phyloP scores from a whole-genome alignment of 345 rosid species.

The Eutrema japonicum region DNA sequence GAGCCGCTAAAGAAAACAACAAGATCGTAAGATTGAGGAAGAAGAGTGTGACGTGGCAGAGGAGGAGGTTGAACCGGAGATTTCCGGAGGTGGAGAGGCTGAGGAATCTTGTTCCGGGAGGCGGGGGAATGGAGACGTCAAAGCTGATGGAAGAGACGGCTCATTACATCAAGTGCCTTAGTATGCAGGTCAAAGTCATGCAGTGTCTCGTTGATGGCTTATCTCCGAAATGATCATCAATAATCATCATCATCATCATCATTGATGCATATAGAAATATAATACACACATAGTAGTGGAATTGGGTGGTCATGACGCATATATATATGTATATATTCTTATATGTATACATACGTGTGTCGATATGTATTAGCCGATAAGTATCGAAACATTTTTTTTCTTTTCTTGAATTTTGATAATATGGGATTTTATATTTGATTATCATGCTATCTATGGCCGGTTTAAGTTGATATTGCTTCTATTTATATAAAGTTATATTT shows the following conservation, averaged over 20 bases:
- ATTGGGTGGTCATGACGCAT: constrained; percentile 31
- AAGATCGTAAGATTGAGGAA: constrained; percentile 8
- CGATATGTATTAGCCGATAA: constrained; percentile 34
- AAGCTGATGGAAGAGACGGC: constrained; percentile 47
- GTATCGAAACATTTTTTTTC: neutral
- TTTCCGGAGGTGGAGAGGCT: constrained; percentile 28
- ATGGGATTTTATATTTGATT: constrained; percentile 16
- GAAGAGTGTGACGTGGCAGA: constrained; percentile 34
- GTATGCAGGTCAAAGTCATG: constrained; percentile 47
- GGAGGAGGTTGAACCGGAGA: constrained; percentile 21
- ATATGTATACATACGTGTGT: constrained; percentile 44
- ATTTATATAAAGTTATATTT: no score
- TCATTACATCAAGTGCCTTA: constrained; percentile 48
- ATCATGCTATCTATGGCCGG: constrained; percentile 24
- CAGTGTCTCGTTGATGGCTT: constrained; percentile 42
- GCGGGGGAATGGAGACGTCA: constrained; percentile 41
- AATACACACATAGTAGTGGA: constrained; percentile 28
- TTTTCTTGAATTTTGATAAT: constrained; percentile 31
- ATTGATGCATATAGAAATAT: constrained; percentile 22
- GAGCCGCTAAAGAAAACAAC: constrained; percentile 17
- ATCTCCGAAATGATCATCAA: constrained; percentile 33
- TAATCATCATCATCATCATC: constrained; percentile 10
- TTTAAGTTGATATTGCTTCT: constrained; percentile 14
- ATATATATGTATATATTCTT: constrained; percentile 23
- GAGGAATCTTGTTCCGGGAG: constrained; percentile 46